Base-by-base conservation (phyloP, 441 rosid species). In the Omphalea diandra region DNA sequence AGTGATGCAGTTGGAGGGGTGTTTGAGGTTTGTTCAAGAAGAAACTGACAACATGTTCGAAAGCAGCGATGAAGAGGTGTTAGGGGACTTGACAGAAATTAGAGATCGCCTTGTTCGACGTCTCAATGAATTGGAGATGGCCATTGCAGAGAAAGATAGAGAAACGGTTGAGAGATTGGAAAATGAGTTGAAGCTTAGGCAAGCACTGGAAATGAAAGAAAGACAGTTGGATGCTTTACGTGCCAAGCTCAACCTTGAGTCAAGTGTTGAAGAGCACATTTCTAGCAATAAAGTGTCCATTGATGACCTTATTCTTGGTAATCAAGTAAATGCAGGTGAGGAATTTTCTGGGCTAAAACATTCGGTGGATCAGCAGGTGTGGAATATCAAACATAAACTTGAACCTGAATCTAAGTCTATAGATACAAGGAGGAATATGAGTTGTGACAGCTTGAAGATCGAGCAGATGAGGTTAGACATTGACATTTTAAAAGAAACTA, bases 71-170 rank as follows among this genome's bases (percentile, higher is more conserved):
- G 83, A 84, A 70, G 86, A 85, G 35, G 78, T 87, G 60, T 76
- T 93, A 18, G 62, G 65, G 9, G 98, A 91, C 70, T 79, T 94
- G 64, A 77, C 84, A 29, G 88, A 77, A 43, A 87, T 91, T 38
- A 81, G 83, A 78, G 91, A 94, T 66, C 94, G 92, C 36, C 97
- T 94, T 73, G 79, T 73, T 38, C 81, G 86, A 11, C 91, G 96
- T 33, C 88, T 88, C 1, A 59, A 75, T 40, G 96, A 89, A 69
- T 77, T 91, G 0, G 94, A 94, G 50, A 58, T 76, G 20, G 93
- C 95, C 0, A 86, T 94, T 40, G 77, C 80, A 6, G 91, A 85
- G n/a, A 94, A 94, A 73, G 98, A 94, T 55, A 78, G 75, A 33
- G 92, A 91, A 75, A 63, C 89, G 50, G 40, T 54, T 7, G 86